Evolutionary conservation across 495 filamentous ascomycete genomes (phyloP), one percentile per base, ranked within the genome.

Genomic region (Podospora conica): DNA sequence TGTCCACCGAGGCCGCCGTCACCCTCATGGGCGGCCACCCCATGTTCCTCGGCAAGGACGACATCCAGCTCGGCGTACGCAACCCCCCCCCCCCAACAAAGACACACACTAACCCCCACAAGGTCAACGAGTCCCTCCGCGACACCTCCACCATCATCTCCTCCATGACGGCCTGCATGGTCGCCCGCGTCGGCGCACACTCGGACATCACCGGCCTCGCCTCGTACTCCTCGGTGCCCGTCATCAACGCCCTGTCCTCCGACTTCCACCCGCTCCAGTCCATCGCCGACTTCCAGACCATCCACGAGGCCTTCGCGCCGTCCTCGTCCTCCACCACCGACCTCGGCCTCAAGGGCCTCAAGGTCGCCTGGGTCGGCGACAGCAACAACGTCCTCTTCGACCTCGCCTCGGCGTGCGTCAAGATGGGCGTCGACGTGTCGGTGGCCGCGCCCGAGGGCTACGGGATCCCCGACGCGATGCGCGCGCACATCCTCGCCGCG

Each of bases 331-430:
- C 62, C 21, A 63, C 63, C 3, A 75, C 78, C 18, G 81, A 83
- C 55, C 80, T 96, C 24, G 90, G 91, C 3, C 79, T 96, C 7
- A 87, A 93, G 68, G 90, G 91, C 4, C 75, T 95, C 67, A 96
- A 94, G 76, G 85, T 98, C 65, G 93, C 95, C 7, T 98, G 95
- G 95, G 82, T 98, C 23, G 95, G 95, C 55, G 95, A 98, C 72
- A 90, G 93, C 20, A 98, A 97, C 79, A 98, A 98, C 70, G 94
- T 98, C 22, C 85, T 97, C 24, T 97, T 91, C 74, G 95, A 98
- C 75, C 81, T 98, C 40, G 91, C 91, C 9, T 95, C 91, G 64
- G 93, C 82, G 27, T 92, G 90, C 59, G 77, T 86, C 63, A 98
- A 97, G 79, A 86, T 94, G 66, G 95, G 95, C 55, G 86, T 96